Percentiles rank a stretch among this genome's conserved stretches.
Conservation (phyloP, 495 filamentous ascomycete species). For the Xylaria nigripes region DNA sequence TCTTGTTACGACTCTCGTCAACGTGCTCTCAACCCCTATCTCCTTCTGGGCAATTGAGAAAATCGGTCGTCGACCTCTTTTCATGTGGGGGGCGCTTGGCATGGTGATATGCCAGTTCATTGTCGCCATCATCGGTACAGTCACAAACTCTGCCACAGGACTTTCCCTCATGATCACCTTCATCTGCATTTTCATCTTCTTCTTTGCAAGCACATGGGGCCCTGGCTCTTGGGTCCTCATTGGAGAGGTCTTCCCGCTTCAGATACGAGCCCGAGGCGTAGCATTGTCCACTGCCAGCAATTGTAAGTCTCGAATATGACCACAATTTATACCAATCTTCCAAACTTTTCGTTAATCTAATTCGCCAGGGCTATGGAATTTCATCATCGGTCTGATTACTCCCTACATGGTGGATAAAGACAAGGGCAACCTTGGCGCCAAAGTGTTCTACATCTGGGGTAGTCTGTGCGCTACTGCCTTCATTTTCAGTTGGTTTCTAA, state of each 20-base stretch:
- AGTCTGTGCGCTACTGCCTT: slow-evolving; percentile 56
- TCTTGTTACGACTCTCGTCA: slow-evolving; percentile 77
- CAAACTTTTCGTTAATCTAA: background rate
- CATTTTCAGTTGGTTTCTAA: slow-evolving; percentile 69
- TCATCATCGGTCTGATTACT: slow-evolving; percentile 47
- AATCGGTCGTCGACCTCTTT: slow-evolving; percentile 73
- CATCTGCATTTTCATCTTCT: slow-evolving; percentile 78
- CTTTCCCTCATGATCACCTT: slow-evolving; percentile 64
- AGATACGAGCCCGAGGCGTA: slow-evolving; percentile 73
- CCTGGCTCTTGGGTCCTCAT: slow-evolving; percentile 77
- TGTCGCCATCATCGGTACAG: slow-evolving; percentile 60
- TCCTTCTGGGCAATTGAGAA: slow-evolving; percentile 79
- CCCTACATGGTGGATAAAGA: slow-evolving; percentile 66
- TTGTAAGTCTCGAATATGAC: slow-evolving; percentile 79
- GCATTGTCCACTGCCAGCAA: slow-evolving; percentile 75
- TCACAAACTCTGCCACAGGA: slow-evolving; percentile 49
- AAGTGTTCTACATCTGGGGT: slow-evolving; percentile 77
- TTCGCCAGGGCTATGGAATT: slow-evolving; percentile 26
- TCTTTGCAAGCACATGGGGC: slow-evolving; percentile 75
- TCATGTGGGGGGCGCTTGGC: slow-evolving; percentile 67
- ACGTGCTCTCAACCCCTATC: slow-evolving; percentile 71
- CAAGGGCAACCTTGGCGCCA: slow-evolving; percentile 57
- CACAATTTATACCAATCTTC: slow-evolving; percentile 27
- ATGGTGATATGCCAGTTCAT: slow-evolving; percentile 86
- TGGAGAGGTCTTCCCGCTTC: slow-evolving; percentile 80